These are phyloP conservation scores for Sphaerulina musiva DNA, from an alignment of 2,329 filamentous ascomycete genomes.

Conservation along the genomic window DNA sequence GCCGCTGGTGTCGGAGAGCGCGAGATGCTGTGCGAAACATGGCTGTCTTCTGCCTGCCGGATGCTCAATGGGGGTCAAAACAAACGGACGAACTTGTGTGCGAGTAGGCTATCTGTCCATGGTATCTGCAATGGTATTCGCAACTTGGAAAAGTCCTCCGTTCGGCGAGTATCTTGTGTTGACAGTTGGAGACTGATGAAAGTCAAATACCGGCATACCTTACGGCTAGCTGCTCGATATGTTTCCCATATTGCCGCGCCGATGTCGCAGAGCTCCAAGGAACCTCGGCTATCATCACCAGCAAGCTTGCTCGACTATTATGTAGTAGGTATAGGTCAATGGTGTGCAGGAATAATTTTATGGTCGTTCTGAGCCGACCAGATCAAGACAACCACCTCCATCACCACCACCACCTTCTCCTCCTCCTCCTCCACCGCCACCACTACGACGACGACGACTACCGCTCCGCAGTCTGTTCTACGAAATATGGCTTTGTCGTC, in stretches of 20 bases:
- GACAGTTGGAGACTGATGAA: too few relatives aligned
- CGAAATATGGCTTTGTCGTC: constrained; percentile 57
- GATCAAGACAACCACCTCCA: background rate
- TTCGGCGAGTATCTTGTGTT: too few relatives aligned
- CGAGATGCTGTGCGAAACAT: constrained; percentile 29
- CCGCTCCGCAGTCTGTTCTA: background rate
- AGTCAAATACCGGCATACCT: background rate
- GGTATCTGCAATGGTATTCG: background rate
- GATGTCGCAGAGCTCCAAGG: background rate
- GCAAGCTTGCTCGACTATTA: background rate
- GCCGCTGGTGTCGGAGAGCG: constrained; percentile 28
- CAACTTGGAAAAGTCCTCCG: too few relatives aligned
- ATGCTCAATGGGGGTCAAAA: background rate
- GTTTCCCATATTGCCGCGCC: background rate
- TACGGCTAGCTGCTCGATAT: background rate
- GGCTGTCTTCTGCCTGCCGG: background rate
- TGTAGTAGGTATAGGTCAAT: background rate
- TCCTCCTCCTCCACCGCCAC: background rate
- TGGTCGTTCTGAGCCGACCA: background rate
- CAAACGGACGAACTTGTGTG: background rate
- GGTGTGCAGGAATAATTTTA: background rate
- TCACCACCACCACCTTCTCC: background rate
- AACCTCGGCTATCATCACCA: constrained; percentile 7
- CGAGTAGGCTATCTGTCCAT: background rate
- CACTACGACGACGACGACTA: background rate